phyloP scores from a whole-genome alignment of 225 moss, liverwort and hornwort genomes.

The Pseudoscleropodium purum region DNA sequence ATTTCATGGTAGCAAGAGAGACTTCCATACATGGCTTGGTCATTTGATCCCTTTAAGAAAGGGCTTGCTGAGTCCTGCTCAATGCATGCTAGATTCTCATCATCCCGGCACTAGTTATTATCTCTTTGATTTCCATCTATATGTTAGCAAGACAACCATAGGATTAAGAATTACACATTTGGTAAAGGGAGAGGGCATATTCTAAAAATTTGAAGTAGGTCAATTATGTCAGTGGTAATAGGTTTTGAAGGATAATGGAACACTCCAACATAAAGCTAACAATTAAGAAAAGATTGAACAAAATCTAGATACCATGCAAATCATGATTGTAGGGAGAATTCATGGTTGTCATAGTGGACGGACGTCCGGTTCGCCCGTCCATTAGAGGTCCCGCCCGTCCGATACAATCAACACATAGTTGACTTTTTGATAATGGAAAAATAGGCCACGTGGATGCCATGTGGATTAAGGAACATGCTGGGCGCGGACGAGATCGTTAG shows the following conservation, averaged over 20 bases:
- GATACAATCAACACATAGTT: too few species aligned
- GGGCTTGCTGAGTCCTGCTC: not conserved
- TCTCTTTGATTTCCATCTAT: not conserved
- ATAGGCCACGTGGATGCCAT: too few species aligned
- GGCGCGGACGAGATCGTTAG: too few species aligned
- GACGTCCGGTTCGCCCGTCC: too few species aligned
- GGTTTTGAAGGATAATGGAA: not conserved
- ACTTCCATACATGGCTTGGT: slow-evolving; percentile 1
- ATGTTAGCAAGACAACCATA: not conserved
- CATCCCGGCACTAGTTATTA: not conserved
- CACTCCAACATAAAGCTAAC: not conserved
- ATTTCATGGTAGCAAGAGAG: not conserved
- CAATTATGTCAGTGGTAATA: too few species aligned
- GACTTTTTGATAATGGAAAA: too few species aligned
- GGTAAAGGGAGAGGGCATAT: not conserved
- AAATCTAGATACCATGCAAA: not conserved
- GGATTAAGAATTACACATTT: not conserved
- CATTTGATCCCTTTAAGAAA: not conserved
- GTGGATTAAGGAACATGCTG: too few species aligned
- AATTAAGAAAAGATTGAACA: not conserved
- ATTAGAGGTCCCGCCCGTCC: too few species aligned
- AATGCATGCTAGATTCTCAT: too few species aligned
- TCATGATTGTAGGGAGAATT: not conserved
- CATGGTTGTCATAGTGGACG: too few species aligned
- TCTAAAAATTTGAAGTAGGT: not conserved